Conservation (phyloP, 345 rosid species). For the Populus nigra region DNA sequence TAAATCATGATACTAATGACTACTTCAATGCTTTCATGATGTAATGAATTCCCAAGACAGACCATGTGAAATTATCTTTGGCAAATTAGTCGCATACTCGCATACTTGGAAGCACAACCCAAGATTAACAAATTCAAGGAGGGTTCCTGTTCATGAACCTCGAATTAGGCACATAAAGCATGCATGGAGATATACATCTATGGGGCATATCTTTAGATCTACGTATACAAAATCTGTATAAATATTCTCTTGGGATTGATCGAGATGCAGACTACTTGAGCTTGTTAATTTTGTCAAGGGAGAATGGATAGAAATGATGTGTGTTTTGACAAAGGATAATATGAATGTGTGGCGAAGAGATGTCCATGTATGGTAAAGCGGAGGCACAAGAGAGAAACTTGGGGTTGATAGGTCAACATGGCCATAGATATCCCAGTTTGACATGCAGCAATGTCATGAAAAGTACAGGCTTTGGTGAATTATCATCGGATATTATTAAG, state of each 20-base stretch:
- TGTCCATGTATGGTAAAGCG: slow-evolving; percentile 39
- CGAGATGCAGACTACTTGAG: not conserved
- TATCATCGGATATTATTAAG: not conserved
- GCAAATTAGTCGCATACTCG: not conserved
- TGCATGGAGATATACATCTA: not conserved
- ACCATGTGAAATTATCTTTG: slow-evolving; percentile 22
- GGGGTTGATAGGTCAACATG: slow-evolving; percentile 30
- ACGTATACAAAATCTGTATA: not conserved
- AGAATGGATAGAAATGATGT: slow-evolving; percentile 15
- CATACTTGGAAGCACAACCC: not conserved
- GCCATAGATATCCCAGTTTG: slow-evolving; percentile 37
- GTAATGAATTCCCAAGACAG: slow-evolving; percentile 21
- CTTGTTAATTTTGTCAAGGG: slow-evolving; percentile 5
- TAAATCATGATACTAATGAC: slow-evolving; percentile 15
- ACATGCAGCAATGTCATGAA: slow-evolving; percentile 14
- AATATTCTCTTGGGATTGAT: not conserved
- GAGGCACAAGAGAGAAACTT: slow-evolving; percentile 35
- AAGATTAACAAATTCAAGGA: slow-evolving; percentile 5
- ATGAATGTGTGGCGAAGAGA: not conserved
- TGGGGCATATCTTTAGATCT: not conserved
- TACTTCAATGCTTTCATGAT: slow-evolving; percentile 17
- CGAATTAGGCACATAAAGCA: not conserved
- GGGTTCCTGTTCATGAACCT: slow-evolving; percentile 11
- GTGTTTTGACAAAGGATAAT: not conserved
- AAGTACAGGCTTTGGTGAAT: slow-evolving; percentile 12